Conservation (phyloP, 768 basidiomycete genomes). For the Hygrophorus russula region DNA sequence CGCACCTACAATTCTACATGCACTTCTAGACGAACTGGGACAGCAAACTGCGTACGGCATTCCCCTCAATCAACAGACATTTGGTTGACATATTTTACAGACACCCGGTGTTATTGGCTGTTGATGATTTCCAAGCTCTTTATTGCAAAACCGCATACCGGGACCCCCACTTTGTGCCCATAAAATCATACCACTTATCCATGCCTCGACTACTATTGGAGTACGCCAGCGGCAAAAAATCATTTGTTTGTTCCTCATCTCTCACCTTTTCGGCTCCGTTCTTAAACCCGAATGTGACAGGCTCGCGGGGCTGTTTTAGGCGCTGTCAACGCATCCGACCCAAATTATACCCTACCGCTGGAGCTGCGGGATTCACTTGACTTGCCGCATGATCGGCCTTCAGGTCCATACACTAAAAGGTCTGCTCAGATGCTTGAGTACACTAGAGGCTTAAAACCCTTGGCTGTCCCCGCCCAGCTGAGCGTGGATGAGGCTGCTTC, state of each 20-base stretch:
- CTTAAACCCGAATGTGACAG: constrained; percentile 23
- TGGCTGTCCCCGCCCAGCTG: constrained; percentile 43
- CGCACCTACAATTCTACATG: constrained; percentile 46
- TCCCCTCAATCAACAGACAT: background rate
- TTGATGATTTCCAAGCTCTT: constrained; percentile 83
- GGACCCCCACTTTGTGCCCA: constrained; percentile 55
- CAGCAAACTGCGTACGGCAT: constrained; percentile 48
- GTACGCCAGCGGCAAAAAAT: constrained; percentile 57
- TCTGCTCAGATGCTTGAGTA: constrained; percentile 39
- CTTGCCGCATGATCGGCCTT: constrained; percentile 27
- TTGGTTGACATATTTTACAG: constrained; percentile 23
- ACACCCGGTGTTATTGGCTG: constrained; percentile 67
- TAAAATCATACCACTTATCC: constrained; percentile 71
- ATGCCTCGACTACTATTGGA: constrained; percentile 71
- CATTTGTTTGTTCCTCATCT: constrained; percentile 41
- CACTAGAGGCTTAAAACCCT: constrained; percentile 31
- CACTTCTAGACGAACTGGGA: constrained; percentile 50
- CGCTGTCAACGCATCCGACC: constrained; percentile 53
- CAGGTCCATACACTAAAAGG: constrained; percentile 47
- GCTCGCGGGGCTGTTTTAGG: constrained; percentile 61
- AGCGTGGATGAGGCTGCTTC: constrained; percentile 58
- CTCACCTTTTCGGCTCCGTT: background rate
- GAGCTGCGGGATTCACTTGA: constrained; percentile 57
- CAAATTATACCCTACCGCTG: constrained; percentile 42
- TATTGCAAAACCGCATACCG: constrained; percentile 61